Evolutionary conservation across 176 grass and related monocot species (phyloP), one percentile per base, ranked within the genome.

Genomic region (Zoysia japonica): DNA sequence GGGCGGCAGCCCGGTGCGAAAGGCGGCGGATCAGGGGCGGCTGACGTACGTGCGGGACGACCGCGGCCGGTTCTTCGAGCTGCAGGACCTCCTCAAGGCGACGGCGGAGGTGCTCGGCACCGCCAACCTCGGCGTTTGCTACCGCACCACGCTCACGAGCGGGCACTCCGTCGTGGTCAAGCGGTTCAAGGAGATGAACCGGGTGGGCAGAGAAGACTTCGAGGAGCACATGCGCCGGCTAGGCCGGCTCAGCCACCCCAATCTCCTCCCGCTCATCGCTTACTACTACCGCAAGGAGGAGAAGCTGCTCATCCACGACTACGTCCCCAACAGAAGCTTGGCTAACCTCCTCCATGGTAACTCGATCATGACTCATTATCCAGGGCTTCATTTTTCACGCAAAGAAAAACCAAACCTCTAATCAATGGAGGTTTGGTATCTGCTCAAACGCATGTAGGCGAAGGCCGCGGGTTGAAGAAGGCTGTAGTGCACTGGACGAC

Each of bases 201-300:
- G 84, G 4, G 86, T 93, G 5, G 86, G 92, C 4, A 82, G 72
- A 20, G 96, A 93, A 84, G 96, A 99, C 43, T 99, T 95, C 53
- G 92, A 93, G 74, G 96, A 99, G 86, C 96, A 99, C 61, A 99
- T 99, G 96, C 88, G 96, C 64, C 85, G 96, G 63, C 83, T 99
- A 1, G 96, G 96, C 3, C 87, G 92, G 15, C 69, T 99, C 48
- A 84, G 84, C 45, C 92, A 99, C 78, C 90, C 88, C 82, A 99
- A 99, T 76, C 86, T 99, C 67, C 90, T 99, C 55, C 92, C 90
- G 0, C 72, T 99, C 16, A 79, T 99, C 13, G 82, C 90, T 20
- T 99, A 99, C 70, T 95, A 99, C 78, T 99, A 95, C 52, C 86
- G 96, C 46, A 99, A 95, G 81, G 96, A 99, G 71, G 96, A 99